Evolutionary conservation across 257 asterid species (phyloP), one percentile per base, ranked within the genome.

Genomic region (Avicennia marina): DNA sequence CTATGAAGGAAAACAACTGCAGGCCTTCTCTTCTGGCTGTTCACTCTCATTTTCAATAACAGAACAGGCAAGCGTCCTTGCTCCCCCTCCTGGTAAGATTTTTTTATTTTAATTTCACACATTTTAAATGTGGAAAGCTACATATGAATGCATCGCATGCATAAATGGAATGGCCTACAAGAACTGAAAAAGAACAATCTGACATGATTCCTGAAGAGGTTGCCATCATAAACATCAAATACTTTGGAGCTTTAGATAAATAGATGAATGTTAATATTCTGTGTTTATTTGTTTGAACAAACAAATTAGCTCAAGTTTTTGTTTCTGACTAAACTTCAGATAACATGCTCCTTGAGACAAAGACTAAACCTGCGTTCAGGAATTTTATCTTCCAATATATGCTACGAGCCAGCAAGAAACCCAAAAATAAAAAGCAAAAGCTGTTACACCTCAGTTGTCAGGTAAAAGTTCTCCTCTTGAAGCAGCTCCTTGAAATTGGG

Each of bases 61-160:
- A 91, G 68, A 56, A 88, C 94, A 20, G 98, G 96, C 77, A 91
- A 72, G 25, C 69, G 88, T 7, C 96, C 98, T 75, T 91, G 98
- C 64, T 87, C 94, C 65, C 98, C 95, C 48, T 64, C 90, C 98
- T 91, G 62, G 27, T 64, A 29, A 19, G 65, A 64, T 42, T 11
- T 32, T 1, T 53, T 19, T 27, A 61, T 58, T 17, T 22, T 40
- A 26, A 19, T 36, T 29, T 19, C 16, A 51, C n/a, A 39, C 49
- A 32, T 22, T 53, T 24, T 1, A 33, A 40, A 41, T 7, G 24
- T 20, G 10, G 39, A 48, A 40, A 32, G 44, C 31, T 7, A 39
- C 44, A 39, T 13, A 47, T 18, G 21, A 15, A 53, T 24, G n/a
- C 4, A 50, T 40, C 20, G 31, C 42, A 6, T 17, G 10, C 67